Conservation (phyloP, 2,329 filamentous ascomycete genomes). For the Calonectria crousiana region DNA sequence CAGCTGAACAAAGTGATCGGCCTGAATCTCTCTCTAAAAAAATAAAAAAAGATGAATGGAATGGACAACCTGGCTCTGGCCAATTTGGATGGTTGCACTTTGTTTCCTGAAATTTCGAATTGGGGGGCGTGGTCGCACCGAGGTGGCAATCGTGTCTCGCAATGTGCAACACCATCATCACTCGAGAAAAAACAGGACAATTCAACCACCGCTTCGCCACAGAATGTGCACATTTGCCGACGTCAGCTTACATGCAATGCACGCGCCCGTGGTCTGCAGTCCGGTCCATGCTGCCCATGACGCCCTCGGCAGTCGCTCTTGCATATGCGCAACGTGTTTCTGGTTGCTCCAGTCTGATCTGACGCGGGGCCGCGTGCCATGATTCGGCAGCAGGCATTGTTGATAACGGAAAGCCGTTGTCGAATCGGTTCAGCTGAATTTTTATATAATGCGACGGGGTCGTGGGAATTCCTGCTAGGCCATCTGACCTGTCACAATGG, state of each 20-base stretch:
- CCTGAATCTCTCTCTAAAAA: neutral
- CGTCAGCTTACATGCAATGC: neutral
- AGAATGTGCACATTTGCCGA: neutral
- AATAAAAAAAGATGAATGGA: neutral
- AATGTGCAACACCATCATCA: neutral
- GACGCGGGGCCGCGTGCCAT: neutral
- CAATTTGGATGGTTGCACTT: neutral
- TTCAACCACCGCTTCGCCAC: neutral
- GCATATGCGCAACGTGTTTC: neutral
- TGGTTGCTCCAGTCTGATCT: neutral
- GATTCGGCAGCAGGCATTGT: neutral
- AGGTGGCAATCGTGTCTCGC: neutral
- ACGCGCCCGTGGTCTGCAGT: neutral
- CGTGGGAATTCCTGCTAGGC: neutral
- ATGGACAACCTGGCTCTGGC: neutral
- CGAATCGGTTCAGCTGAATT: neutral
- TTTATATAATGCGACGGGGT: neutral
- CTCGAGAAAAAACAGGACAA: neutral
- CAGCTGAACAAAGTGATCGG: neutral
- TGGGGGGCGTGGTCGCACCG: neutral
- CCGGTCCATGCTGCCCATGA: neutral
- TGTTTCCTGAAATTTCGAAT: neutral
- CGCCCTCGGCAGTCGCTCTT: neutral
- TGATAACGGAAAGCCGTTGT: neutral
- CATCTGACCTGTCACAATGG: constrained; percentile 2